Evolutionary conservation across 768 basidiomycete genomes (phyloP).

Genomic region (Lactifluus rugatus): DNA sequence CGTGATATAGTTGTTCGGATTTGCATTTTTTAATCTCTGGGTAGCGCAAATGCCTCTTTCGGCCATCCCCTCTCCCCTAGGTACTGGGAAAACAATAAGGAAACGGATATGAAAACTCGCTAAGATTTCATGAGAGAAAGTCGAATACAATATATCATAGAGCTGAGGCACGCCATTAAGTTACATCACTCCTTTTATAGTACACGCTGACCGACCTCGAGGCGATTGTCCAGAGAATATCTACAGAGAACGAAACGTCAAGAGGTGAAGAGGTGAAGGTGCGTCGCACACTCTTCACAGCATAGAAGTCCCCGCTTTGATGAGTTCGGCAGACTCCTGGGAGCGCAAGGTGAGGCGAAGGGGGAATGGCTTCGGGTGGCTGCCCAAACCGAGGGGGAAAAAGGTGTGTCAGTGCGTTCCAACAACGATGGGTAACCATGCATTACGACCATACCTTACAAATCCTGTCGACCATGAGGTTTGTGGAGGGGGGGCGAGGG

Average conservation of each 20-base stretch:
- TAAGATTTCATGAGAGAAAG: not conserved
- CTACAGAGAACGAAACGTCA: not conserved
- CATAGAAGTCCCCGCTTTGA: constrained; percentile 9
- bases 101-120: not conserved
- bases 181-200: not conserved
- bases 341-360: constrained; percentile 12
- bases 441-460: constrained; percentile 8
- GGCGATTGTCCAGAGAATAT: not conserved
- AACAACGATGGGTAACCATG: not conserved
- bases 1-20: not conserved
- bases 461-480: constrained; percentile 3
- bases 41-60: too few species aligned
- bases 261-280: not conserved
- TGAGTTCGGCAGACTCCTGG: constrained; percentile 8
- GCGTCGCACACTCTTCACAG: not conserved
- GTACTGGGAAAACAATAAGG: not conserved
- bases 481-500: too few species aligned
- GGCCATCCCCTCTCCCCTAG: not conserved
- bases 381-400: not conserved
- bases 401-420: not conserved
- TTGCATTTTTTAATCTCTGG: too few species aligned
- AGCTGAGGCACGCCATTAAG: not conserved
- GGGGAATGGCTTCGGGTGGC: constrained; percentile 17
- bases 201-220: not conserved
- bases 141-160: not conserved